These are phyloP conservation scores for Trebouxia gelatinosa DNA, from an alignment of 163 green algal species.

Conservation along the genomic window DNA sequence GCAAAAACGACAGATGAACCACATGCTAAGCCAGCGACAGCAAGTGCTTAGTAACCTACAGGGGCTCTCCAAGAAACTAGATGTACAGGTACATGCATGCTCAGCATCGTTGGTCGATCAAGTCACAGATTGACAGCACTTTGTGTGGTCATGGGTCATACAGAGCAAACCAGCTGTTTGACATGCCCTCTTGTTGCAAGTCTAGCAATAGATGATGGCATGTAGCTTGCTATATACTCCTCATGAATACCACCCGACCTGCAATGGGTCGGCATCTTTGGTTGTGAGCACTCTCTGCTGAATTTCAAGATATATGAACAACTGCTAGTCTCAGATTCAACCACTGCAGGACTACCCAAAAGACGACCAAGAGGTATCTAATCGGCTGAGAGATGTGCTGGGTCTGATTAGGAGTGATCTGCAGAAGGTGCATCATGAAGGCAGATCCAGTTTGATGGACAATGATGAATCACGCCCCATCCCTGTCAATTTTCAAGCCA, in stretches of 20 bases:
- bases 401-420: background rate
- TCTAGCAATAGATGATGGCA: too few species aligned
- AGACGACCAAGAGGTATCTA: background rate
- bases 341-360: background rate
- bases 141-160: too few species aligned
- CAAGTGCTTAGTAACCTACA: background rate
- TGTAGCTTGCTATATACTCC: too few species aligned
- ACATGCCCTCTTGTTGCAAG: too few species aligned
- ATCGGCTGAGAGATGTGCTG: background rate
- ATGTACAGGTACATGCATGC: background rate
- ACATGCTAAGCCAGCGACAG: background rate
- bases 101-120: too few species aligned
- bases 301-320: too few species aligned
- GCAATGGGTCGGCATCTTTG: too few species aligned
- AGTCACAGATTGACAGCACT: too few species aligned
- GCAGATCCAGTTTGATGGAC: background rate
- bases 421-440: background rate
- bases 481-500: background rate
- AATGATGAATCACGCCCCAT: background rate
- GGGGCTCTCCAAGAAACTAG: background rate
- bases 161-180: too few species aligned
- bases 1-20: background rate
- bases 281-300: too few species aligned
- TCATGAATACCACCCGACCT: too few species aligned
- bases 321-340: too few species aligned